Percentiles rank a stretch among this genome's conserved stretches.
These are phyloP conservation scores for Botrytis deweyae DNA, from an alignment of 2,329 filamentous ascomycete genomes.

Conservation along the genomic window DNA sequence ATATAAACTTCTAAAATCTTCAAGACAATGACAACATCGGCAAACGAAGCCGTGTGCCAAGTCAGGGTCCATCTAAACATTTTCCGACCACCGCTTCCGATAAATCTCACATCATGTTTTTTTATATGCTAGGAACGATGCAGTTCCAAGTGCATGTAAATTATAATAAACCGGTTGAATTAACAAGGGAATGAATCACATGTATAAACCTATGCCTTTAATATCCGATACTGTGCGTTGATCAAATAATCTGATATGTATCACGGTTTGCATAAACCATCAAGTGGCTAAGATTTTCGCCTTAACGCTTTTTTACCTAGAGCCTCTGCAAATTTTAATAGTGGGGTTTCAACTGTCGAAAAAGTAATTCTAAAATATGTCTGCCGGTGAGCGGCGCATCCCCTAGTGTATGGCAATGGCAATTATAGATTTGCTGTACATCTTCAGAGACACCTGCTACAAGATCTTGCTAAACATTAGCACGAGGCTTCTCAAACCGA, in stretches of 20 bases:
- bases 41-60: not conserved
- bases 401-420: not conserved
- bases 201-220: not conserved
- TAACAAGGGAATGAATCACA: not conserved
- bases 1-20: not conserved
- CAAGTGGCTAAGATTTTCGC: not conserved
- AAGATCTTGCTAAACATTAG: not conserved
- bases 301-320: not conserved
- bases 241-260: not conserved
- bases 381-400: not conserved
- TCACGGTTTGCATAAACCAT: not conserved
- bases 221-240: not conserved
- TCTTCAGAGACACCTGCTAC: not conserved
- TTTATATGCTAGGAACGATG: not conserved
- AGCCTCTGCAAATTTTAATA: conserved; percentile 5
- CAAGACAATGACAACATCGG: not conserved
- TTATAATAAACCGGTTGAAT: not conserved
- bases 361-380: not conserved
- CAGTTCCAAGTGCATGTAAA: not conserved
- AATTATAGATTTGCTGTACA: not conserved
- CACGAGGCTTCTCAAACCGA: not conserved
- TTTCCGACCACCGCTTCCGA: not conserved
- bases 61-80: too few relatives aligned
- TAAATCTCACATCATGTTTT: not conserved
- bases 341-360: not conserved